Evolutionary conservation across 257 asterid species (phyloP), one percentile per base, ranked within the genome.

Genomic region (Handroanthus guayacan): DNA sequence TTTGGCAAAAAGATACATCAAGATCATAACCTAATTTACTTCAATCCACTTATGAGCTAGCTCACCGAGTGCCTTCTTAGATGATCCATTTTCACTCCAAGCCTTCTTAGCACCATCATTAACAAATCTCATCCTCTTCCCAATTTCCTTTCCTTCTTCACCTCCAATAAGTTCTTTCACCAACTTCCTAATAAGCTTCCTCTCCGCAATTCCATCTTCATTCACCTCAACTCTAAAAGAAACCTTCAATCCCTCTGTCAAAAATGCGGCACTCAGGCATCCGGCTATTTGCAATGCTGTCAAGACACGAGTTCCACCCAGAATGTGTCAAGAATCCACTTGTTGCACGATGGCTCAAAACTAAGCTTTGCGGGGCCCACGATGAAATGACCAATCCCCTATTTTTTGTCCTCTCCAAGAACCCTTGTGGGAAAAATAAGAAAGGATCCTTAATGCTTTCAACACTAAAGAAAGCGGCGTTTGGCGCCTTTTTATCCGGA

Each of bases 261-360:
- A 13, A 73, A 85, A 50, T 0, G 76, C 75, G 0, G 89, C 85
- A 0, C 78, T 87, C 87, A n/a, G n/a, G n/a, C n/a, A n/a, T n/a
- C n/a, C n/a, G n/a, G n/a, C n/a, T n/a, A n/a, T n/a, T n/a, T n/a
- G n/a, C n/a, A n/a, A n/a, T 77, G 16, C 86, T 75, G 3, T 87
- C 89, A 0, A 87, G 54, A 34, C 56, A 34, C 13, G 73, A 68
- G 60, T 68, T 68, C 73, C 61, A 68, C 3, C 73, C 73, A 45
- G 61, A 48, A 18, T 68, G 73, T 18, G 61, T 68, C 61, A 68
- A 20, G 20, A 68, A 68, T 12, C 61, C 61, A 1, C 73, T 61
- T 20, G 20, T 25, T 37, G 73, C 5, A 6, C 20, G 20, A 17
- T 68, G 61, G 10, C 61, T 51, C 11, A 68, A 43, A 4, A 68